Evolutionary conservation across 2,329 filamentous ascomycete species (phyloP), one percentile per base, ranked within the genome.

Genomic region (Aaosphaeria pasadenensis): DNA sequence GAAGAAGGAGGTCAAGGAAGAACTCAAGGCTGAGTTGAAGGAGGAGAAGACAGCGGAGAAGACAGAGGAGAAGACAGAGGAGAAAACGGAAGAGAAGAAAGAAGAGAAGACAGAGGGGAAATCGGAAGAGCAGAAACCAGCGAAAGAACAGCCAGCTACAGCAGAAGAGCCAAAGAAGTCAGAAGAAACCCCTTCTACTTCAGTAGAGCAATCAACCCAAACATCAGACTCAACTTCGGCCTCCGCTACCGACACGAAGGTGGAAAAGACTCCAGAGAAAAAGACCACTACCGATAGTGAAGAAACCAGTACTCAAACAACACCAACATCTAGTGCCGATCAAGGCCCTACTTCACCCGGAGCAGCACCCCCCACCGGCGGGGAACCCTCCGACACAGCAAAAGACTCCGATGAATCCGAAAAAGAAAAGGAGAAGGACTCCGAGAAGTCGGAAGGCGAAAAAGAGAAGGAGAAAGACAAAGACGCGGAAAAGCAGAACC

Each of bases 401-500:
- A 36, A 9, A 36, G n/a, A 9, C 33, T 36, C 33, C n/a, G n/a
- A 36, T 9, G 33, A 9, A n/a, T 9, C 7, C 7, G 54, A 58
- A 31, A 51, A 55, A 30, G 17, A 24, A 24, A 24, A 24, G 17
- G 17, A 24, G 17, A 56, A 53, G 30, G 52, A 55, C 17, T 24
- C 17, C 17, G 17, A 24, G 17, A 24, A 24, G 17, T 24, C 17
- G 17, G 17, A 24, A 24, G 17, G 17, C 17, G 17, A 24, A 9
- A 24, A 24, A 24, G 17, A 24, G 17, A 36, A 36, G n/a, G 33
- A 9, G 33, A n/a, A 36, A 36, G 54, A 58, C 32, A 51, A 55
- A 30, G 17, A 24, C 17, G 17, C 17, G 17, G 17, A 24, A 24
- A 56, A 53, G 30, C 53, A 55, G 11, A 65, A 64, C 46, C 77